Percentiles rank a stretch among this genome's conserved stretches.
These are phyloP conservation scores for Diaporthe humulicola DNA, from an alignment of 2,329 filamentous ascomycete species.

Conservation along the genomic window DNA sequence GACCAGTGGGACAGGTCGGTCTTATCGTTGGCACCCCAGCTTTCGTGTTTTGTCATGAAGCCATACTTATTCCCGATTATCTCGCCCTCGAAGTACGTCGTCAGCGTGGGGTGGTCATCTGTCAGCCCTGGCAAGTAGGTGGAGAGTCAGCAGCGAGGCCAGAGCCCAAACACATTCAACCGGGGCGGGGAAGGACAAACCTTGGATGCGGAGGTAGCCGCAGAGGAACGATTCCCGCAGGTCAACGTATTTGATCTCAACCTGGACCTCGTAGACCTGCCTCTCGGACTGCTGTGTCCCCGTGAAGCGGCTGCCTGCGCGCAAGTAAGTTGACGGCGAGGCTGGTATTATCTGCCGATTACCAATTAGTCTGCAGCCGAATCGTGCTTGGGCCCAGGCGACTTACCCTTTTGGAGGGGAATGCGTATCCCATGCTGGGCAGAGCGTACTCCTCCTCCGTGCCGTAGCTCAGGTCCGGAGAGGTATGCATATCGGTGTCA, in stretches of 20 bases:
- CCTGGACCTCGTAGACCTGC: conserved; percentile 94
- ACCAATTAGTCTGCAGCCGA: background rate
- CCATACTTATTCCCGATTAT: conserved; percentile 95
- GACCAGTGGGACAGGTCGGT: conserved; percentile 94
- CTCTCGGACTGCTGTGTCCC: conserved; percentile 95
- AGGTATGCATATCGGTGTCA: background rate
- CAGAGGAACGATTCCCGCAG: conserved; percentile 94
- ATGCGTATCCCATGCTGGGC: conserved; percentile 65
- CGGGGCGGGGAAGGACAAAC: conserved; percentile 59
- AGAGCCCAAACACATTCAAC: background rate
- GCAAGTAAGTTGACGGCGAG: conserved; percentile 87
- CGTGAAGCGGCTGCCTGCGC: conserved; percentile 87
- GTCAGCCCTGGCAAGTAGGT: conserved; percentile 77
- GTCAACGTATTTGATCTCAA: conserved; percentile 97
- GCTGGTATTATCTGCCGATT: conserved; percentile 76
- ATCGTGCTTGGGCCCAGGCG: background rate
- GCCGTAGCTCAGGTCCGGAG: conserved; percentile 41
- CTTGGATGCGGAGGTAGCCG: conserved; percentile 95
- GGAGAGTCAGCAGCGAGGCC: background rate
- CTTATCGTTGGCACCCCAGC: conserved; percentile 93
- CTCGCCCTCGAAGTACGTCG: conserved; percentile 98
- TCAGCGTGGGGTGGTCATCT: conserved; percentile 95
- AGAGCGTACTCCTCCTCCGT: conserved; percentile 51
- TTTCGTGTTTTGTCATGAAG: conserved; percentile 90
- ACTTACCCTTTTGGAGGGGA: conserved; percentile 68